phyloP scores from a whole-genome alignment of 148 eudicot genomes.

The Arctostaphylos glauca region DNA sequence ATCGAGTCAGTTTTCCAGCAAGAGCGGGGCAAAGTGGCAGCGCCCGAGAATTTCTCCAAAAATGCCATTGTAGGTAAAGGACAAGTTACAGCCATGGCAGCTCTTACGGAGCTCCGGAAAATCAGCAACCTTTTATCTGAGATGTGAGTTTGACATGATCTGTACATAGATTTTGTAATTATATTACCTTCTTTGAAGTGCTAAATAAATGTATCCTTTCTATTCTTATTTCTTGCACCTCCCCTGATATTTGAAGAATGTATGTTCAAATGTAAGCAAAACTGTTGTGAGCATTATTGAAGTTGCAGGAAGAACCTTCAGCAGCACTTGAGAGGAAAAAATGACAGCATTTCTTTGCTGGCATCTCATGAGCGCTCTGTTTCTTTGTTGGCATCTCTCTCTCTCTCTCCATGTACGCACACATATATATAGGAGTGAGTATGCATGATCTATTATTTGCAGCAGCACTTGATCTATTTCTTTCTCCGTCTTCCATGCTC shows the following conservation, averaged over 20 bases:
- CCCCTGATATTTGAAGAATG: not conserved
- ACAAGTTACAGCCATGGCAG: conserved; percentile 73
- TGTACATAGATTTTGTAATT: conserved; percentile 17
- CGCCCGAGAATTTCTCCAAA: conserved; percentile 45
- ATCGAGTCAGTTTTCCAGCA: conserved; percentile 78
- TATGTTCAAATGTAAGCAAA: not conserved
- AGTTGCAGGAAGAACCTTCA: too few species aligned
- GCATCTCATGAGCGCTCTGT: too few species aligned
- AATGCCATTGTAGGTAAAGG: conserved; percentile 64
- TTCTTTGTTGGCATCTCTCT: too few species aligned
- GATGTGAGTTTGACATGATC: conserved; percentile 40
- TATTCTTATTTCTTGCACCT: conserved; percentile 4
- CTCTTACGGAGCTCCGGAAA: conserved; percentile 90
- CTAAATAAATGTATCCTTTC: conserved; percentile 17
- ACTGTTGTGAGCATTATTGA: too few species aligned
- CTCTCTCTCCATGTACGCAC: too few species aligned
- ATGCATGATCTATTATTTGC: too few species aligned
- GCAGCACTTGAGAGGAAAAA: too few species aligned
- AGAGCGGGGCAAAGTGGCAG: conserved; percentile 41
- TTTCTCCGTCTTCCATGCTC: too few species aligned
- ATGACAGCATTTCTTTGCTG: too few species aligned
- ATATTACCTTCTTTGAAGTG: conserved; percentile 26
- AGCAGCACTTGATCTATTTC: too few species aligned
- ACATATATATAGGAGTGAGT: too few species aligned
- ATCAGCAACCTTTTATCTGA: conserved; percentile 77